Evolutionary conservation across 148 eudicot species (phyloP).

Genomic region (Persicaria maculosa): DNA sequence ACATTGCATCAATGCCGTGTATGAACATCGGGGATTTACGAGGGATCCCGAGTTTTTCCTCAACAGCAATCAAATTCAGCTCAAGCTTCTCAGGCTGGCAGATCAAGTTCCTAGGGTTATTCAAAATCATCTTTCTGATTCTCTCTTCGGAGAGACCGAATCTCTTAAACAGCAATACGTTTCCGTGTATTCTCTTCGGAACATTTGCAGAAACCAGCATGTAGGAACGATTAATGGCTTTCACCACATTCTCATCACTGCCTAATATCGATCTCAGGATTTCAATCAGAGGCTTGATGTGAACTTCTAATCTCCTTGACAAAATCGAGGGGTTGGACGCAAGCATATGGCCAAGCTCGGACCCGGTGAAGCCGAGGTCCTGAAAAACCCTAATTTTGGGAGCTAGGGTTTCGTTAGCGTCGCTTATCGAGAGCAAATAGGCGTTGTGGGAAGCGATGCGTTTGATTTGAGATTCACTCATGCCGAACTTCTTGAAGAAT

Average conservation of each 20-base stretch:
- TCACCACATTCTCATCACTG: slow-evolving; percentile 14
- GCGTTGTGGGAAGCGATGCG: neutral
- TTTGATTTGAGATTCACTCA: slow-evolving; percentile 16
- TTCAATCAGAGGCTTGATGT: slow-evolving; percentile 3
- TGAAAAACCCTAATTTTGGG: slow-evolving; percentile 22
- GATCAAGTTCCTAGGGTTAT: slow-evolving; percentile 13
- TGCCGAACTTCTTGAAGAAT: slow-evolving; percentile 7
- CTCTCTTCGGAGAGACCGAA: slow-evolving; percentile 19
- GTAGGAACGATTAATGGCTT: slow-evolving; percentile 3
- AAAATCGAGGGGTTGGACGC: slow-evolving; percentile 4
- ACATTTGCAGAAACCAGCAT: slow-evolving; percentile 16
- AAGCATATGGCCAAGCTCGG: slow-evolving; percentile 12
- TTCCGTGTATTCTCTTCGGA: slow-evolving; percentile 9
- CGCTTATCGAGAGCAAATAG: neutral
- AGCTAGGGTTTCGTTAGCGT: slow-evolving; percentile 21
- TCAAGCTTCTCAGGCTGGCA: slow-evolving; percentile 14
- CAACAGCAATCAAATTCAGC: slow-evolving; percentile 11
- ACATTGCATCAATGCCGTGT: slow-evolving; percentile 16
- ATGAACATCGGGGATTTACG: slow-evolving; percentile 10
- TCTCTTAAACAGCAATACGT: slow-evolving; percentile 15
- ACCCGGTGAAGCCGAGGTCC: slow-evolving; percentile 18
- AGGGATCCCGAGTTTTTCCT: slow-evolving; percentile 21
- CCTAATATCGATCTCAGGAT: slow-evolving; percentile 9
- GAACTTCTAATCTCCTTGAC: slow-evolving; percentile 7
- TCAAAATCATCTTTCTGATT: slow-evolving; percentile 14